Conservation (phyloP, 2,329 filamentous ascomycete genomes). For the Fusarium sp. region DNA sequence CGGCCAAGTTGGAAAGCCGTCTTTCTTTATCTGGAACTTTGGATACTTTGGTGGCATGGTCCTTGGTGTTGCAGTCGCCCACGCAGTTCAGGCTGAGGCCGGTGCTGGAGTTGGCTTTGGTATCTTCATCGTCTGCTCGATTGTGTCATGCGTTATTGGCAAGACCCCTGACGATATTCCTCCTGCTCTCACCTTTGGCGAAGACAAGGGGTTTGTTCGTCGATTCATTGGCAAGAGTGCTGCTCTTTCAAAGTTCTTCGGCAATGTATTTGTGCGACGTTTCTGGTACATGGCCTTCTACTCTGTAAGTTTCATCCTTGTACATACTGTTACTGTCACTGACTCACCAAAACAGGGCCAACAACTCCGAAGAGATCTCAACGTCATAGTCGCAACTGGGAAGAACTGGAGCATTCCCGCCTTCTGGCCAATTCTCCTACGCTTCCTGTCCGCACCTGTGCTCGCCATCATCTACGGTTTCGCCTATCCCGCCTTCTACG, state of each 20-base stretch:
- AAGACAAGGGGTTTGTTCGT: slow-evolving; percentile 52
- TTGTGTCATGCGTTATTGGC: slow-evolving; percentile 57
- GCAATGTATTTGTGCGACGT: slow-evolving; percentile 54
- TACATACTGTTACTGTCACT: not conserved
- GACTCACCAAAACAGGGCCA: slow-evolving; percentile 59
- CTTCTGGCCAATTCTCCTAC: slow-evolving; percentile 64
- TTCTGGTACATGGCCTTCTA: slow-evolving; percentile 70
- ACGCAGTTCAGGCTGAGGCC: slow-evolving; percentile 58
- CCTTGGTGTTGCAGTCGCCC: slow-evolving; percentile 64
- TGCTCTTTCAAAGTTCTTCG: slow-evolving; percentile 51
- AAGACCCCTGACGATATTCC: slow-evolving; percentile 56
- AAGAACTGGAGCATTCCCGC: slow-evolving; percentile 69
- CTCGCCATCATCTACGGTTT: slow-evolving; percentile 66
- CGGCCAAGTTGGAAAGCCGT: slow-evolving; percentile 58
- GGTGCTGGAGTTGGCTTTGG: slow-evolving; percentile 67
- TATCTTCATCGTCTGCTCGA: slow-evolving; percentile 60
- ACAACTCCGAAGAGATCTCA: slow-evolving; percentile 68
- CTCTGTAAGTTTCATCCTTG: slow-evolving; percentile 59
- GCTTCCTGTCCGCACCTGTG: slow-evolving; percentile 64
- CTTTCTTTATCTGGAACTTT: slow-evolving; percentile 62
- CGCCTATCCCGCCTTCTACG: slow-evolving; percentile 64
- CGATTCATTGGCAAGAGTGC: slow-evolving; percentile 50
- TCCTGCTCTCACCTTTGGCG: slow-evolving; percentile 60
- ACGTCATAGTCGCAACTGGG: slow-evolving; percentile 65
- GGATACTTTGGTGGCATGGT: slow-evolving; percentile 68